Base-by-base conservation (phyloP, 176 grass and related monocot species). In the Triticum aestivum region DNA sequence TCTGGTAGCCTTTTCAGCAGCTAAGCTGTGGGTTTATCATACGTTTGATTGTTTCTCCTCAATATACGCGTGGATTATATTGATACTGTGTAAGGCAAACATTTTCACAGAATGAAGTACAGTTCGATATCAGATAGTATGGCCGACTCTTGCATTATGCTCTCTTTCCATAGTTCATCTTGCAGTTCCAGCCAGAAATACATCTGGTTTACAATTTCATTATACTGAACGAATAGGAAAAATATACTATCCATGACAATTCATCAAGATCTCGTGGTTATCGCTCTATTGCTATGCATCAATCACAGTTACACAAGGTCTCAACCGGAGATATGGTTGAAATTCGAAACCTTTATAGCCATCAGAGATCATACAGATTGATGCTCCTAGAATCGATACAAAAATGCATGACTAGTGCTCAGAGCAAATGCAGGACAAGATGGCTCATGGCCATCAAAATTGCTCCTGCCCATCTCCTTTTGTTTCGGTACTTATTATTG, bases 21-120 rank as follows among this genome's bases (percentile, higher is more conserved):
- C 38, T 6, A 91, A 91, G 38, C 69, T 91, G 9, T 91, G 81
- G 81, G 35, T 88, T 54, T 88, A 81, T 54, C 89, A 88, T 20
- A 84, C 29, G 2, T 77, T 88, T 33, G 27, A 79, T 84, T 81
- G 77, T 52, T 87, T 88, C 65, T 84, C 89, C 41, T 88, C 81
- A 1, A 14, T 88, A 32, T 91, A 76, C 10, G 62, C 44, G 18
- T 88, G 85, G 81, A 32, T 81, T 81, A 18, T 63, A 15, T 79
- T 75, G 15, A 83, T 76, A 20, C 59, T 89, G 4, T 69, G 86
- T 83, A 82, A 85, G 10, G 52, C 64, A 39, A 88, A 82, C 85
- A 71, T 77, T 52, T 80, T 84, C 80, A 84, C 17, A 2, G 47
- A 85, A 88, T 85, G 44, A 85, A 82, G 27, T 35, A 71, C 13